Evolutionary conservation across 257 asterid genomes (phyloP).

Genomic region (Oldenlandia corymbosa): DNA sequence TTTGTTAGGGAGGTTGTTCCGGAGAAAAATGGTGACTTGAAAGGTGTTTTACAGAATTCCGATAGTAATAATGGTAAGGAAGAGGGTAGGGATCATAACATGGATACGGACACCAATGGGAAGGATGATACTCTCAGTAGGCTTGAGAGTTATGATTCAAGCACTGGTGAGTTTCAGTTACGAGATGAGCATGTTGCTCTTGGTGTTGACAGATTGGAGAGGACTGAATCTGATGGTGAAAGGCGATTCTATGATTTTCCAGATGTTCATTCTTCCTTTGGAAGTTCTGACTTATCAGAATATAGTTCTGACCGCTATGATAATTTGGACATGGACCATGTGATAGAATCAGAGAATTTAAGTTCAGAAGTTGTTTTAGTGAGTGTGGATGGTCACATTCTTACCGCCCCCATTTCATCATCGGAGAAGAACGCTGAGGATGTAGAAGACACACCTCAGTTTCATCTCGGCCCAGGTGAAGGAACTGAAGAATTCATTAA

Average conservation of each 20-base stretch:
- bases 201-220: slow-evolving; percentile 58
- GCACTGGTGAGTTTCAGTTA: slow-evolving; percentile 38
- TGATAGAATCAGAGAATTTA: slow-evolving; percentile 49
- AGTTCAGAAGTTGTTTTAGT: slow-evolving; percentile 86
- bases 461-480: slow-evolving; percentile 75
- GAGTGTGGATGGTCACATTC: slow-evolving; percentile 84
- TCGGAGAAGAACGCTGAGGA: slow-evolving; percentile 47
- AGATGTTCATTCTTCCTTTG: slow-evolving; percentile 64
- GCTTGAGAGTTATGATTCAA: slow-evolving; percentile 32
- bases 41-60: slow-evolving; percentile 27
- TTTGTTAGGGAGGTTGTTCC: slow-evolving; percentile 59
- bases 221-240: slow-evolving; percentile 67
- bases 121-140: slow-evolving; percentile 33
- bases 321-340: slow-evolving; percentile 53
- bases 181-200: slow-evolving; percentile 62
- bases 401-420: slow-evolving; percentile 81
- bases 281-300: slow-evolving; percentile 64
- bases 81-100: slow-evolving; percentile 26
- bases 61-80: slow-evolving; percentile 30
- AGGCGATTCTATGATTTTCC: slow-evolving; percentile 72
- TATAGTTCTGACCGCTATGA: slow-evolving; percentile 55
- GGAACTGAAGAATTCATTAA: slow-evolving; percentile 40
- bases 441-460: slow-evolving; percentile 58
- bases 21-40: slow-evolving; percentile 32
- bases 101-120: slow-evolving; percentile 21